phyloP scores from a whole-genome alignment of 352 stramenopile genomes.

The Phytophthora europaea region DNA sequence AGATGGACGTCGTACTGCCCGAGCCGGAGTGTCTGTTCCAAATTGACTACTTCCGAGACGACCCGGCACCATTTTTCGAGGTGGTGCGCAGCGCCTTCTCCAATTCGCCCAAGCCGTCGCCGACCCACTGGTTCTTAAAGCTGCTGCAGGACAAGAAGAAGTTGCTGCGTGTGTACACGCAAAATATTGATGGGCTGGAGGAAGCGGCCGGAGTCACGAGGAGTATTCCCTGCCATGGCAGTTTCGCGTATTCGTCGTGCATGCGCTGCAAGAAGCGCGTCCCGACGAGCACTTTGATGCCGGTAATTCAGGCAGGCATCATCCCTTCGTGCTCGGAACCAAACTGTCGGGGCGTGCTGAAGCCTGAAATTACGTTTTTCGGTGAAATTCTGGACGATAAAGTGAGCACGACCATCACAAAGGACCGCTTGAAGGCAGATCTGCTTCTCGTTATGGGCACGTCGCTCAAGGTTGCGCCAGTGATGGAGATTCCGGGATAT shows the following conservation, averaged over 20 bases:
- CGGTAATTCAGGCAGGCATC: constrained; percentile 81
- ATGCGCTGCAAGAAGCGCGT: constrained; percentile 87
- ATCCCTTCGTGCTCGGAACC: constrained; percentile 71
- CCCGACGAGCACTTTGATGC: constrained; percentile 59
- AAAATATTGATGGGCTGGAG: constrained; percentile 99
- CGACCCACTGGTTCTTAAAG: constrained; percentile 96
- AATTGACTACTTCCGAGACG: constrained; percentile 96
- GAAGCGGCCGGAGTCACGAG: constrained; percentile 90
- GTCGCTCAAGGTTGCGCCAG: constrained; percentile 96
- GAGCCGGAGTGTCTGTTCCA: constrained; percentile 99
- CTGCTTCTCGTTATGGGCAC: constrained; percentile 98
- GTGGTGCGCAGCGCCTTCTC: constrained; percentile 91
- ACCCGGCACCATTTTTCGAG: constrained; percentile 97
- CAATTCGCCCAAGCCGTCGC: constrained; percentile 84
- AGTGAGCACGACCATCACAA: constrained; percentile 87
- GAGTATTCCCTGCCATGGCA: constrained; percentile 96
- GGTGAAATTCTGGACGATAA: constrained; percentile 92
- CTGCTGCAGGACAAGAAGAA: constrained; percentile 93
- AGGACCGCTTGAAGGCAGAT: constrained; percentile 88
- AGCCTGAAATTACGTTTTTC: constrained; percentile 99
- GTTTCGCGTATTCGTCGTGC: constrained; percentile 91
- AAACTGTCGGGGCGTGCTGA: constrained; percentile 94
- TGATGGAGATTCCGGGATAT: constrained; percentile 93
- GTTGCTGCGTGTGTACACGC: constrained; percentile 95
- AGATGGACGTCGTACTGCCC: constrained; percentile 91